phyloP scores from a whole-genome alignment of 2,329 filamentous ascomycete species.

The Westerdykella ornata region DNA sequence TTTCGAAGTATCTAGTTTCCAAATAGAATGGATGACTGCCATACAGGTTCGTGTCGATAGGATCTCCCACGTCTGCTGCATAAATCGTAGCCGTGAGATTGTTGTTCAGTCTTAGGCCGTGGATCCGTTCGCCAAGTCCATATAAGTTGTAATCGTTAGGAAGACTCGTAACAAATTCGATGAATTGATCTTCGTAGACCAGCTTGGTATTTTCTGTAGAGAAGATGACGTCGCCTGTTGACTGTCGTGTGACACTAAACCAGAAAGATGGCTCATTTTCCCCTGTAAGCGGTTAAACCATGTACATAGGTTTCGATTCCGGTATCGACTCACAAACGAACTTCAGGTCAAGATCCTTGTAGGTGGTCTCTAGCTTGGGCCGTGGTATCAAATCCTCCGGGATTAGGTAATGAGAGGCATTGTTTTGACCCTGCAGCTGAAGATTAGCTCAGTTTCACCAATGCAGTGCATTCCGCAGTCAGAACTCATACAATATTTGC shows the following conservation, averaged over 20 bases:
- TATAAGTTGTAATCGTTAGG: conserved; percentile 70
- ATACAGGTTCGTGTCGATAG: conserved; percentile 62
- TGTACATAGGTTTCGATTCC: no score
- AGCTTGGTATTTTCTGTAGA: conserved; percentile 57
- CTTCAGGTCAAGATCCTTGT: conserved; percentile 42
- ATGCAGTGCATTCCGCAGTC: neutral
- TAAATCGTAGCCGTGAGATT: conserved; percentile 65
- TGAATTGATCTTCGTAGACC: conserved; percentile 71
- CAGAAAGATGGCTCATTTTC: conserved; percentile 53
- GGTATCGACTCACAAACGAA: conserved; percentile 35
- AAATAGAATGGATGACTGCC: conserved; percentile 72
- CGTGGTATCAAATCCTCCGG: conserved; percentile 57
- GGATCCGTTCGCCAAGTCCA: conserved; percentile 67
- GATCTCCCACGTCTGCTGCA: conserved; percentile 61
- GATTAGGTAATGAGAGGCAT: conserved; percentile 61
- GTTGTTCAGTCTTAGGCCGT: conserved; percentile 63
- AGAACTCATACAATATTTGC: conserved; percentile 46
- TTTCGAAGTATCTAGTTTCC: conserved; percentile 68
- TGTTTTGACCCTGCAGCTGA: conserved; percentile 43
- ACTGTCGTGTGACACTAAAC: conserved; percentile 52
- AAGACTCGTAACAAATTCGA: conserved; percentile 61
- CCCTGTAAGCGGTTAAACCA: conserved; percentile 31
- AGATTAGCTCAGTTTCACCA: conserved; percentile 7
- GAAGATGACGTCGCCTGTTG: conserved; percentile 60
- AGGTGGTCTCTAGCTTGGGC: conserved; percentile 42